Base-by-base conservation (phyloP, 495 filamentous ascomycete species). In the Aspergillus biplanus region DNA sequence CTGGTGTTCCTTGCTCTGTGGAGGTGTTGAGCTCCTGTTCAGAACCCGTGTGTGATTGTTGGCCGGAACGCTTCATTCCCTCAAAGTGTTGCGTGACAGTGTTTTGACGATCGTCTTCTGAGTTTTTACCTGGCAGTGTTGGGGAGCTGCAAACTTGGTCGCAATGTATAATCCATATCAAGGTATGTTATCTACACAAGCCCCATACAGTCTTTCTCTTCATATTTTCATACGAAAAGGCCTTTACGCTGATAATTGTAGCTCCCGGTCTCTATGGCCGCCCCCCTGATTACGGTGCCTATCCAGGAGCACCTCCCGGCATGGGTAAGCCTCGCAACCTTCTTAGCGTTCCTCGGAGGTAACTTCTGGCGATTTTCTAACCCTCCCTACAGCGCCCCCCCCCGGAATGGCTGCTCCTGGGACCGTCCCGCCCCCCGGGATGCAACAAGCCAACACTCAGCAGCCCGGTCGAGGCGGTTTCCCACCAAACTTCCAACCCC, bases 401-500 rank as follows among this genome's bases (percentile, higher is more conserved):
- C 75, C 92, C 68, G 91, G 91, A 70, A 88, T 90, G 84, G 84
- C 88, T 39, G 89, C 92, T 65, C 92, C 92, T 71, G 92, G 92
- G 70, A 88, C 89, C 61, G 84, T 85, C 69, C 86, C 89, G 65
- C 87, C 91, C 62, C 91, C 92, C 61, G 91, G 91, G 75, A 87
- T 96, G 75, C 88, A 90, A 69, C 90, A 89, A 78, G 80, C 85
- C 59, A 90, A 85, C 75, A 75, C 77, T 70, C 78, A 84, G 64
- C 89, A 89, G 81, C 73, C 81, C 33, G 89, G 87, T 74, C 87
- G 91, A 79, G 88, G 85, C 63, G 89, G 89, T 65, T 88, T 96
- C 65, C 90, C 91, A 59, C 80, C 89, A 34, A 90, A 89, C 73
- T 97, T 97, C 73, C 92, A 97, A 80, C 86, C 92, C 27, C 94